Conservation (phyloP, 2,329 filamentous ascomycete species). For the Aspergillus transmontanensis region DNA sequence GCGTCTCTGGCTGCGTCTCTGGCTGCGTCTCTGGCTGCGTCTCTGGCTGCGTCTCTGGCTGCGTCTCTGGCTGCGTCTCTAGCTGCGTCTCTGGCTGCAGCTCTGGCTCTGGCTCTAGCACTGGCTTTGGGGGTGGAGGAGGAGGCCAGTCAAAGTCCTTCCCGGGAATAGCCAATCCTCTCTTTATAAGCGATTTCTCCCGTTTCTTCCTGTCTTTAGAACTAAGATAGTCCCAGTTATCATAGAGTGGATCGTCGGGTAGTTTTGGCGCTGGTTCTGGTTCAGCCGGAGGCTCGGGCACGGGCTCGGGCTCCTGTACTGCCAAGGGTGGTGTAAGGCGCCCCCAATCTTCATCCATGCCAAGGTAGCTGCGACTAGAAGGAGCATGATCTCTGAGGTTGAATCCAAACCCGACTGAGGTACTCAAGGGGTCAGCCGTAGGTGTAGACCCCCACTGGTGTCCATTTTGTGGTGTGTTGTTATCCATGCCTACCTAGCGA, state of each 20-base stretch:
- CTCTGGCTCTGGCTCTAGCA: too few species aligned
- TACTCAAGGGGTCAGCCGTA: neutral
- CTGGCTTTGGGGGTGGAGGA: too few species aligned
- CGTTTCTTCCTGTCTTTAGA: slow-evolving; percentile 23
- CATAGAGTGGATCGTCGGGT: slow-evolving; percentile 15
- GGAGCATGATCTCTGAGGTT: neutral
- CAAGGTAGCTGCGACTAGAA: neutral
- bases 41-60: too few species aligned
- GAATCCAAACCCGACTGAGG: neutral
- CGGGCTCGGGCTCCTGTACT: neutral
- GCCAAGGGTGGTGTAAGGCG: too few species aligned
- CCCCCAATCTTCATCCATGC: neutral
- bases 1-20: too few species aligned
- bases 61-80: too few species aligned
- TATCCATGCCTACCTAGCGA: neutral
- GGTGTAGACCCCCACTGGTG: neutral
- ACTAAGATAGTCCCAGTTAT: slow-evolving; percentile 19
- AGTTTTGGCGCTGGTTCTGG: too few species aligned
- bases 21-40: too few species aligned
- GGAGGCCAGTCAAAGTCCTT: slow-evolving; percentile 29
- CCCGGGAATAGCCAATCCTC: slow-evolving; percentile 24
- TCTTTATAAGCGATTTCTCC: slow-evolving; percentile 18
- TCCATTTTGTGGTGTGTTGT: neutral
- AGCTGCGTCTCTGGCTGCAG: too few species aligned
- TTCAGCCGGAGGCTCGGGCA: neutral